phyloP scores from a whole-genome alignment of 192 early-diverging fungal species.

The Haplosporangium gracile region DNA sequence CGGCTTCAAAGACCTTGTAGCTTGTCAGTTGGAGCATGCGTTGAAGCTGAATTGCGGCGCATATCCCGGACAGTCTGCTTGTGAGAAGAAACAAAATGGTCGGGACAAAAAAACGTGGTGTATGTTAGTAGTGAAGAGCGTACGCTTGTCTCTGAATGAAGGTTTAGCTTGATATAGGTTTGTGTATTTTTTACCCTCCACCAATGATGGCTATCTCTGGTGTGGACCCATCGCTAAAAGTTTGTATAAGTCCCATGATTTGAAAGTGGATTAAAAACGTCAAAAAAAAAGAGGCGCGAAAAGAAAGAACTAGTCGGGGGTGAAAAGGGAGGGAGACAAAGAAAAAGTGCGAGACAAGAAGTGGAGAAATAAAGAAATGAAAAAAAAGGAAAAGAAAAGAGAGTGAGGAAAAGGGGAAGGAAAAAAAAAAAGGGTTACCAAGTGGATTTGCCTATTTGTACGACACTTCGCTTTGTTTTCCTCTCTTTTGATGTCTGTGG shows the following conservation, averaged over 20 bases:
- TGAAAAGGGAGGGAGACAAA: neutral
- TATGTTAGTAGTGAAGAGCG: neutral
- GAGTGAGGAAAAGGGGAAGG: neutral
- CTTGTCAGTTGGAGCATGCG: slow-evolving; percentile 50
- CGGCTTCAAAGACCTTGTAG: slow-evolving; percentile 56
- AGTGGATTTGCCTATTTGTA: neutral
- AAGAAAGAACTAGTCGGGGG: too few species aligned
- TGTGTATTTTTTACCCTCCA: slow-evolving; percentile 14
- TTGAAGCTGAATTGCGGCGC: slow-evolving; percentile 59
- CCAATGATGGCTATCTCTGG: slow-evolving; percentile 28
- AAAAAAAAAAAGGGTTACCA: neutral
- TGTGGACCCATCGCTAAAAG: slow-evolving; percentile 13
- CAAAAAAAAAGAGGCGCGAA: neutral
- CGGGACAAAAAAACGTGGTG: neutral
- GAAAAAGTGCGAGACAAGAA: neutral
- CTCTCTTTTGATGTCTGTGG: neutral
- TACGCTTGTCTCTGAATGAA: neutral
- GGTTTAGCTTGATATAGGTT: too few species aligned
- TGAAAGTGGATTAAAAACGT: neutral
- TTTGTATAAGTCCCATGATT: slow-evolving; percentile 11
- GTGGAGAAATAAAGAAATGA: neutral
- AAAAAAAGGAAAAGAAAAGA: neutral
- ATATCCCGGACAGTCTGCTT: slow-evolving; percentile 52
- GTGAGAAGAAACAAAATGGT: neutral
- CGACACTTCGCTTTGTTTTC: neutral